Conservation (phyloP, 768 basidiomycete genomes). For the Udeniomyces megalosporus region DNA sequence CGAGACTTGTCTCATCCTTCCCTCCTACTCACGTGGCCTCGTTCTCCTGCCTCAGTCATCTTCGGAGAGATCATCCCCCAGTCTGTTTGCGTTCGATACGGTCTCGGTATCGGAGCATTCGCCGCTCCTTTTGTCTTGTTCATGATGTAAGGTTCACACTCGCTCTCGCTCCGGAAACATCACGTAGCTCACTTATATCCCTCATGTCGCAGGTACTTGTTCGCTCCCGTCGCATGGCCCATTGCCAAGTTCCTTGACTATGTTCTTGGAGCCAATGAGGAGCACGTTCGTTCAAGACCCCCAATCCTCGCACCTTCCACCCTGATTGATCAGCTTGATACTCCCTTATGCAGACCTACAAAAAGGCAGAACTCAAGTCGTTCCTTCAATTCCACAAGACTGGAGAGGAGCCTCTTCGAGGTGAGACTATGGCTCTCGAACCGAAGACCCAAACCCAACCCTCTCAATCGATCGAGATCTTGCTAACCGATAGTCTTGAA, state of each 20-base stretch:
- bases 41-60: slow-evolving; percentile 2
- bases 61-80: slow-evolving; percentile 20
- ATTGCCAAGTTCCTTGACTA: slow-evolving; percentile 58
- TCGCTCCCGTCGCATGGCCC: slow-evolving; percentile 54
- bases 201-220: background rate
- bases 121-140: slow-evolving; percentile 58
- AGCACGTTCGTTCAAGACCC: slow-evolving; percentile 28
- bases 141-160: background rate
- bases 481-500: too few species aligned
- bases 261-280: slow-evolving; percentile 58
- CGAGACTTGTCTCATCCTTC: background rate
- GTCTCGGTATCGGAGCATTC: slow-evolving; percentile 59
- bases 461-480: too few species aligned
- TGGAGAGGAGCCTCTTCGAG: slow-evolving; percentile 30
- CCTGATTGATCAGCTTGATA: too few species aligned
- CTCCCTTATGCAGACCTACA: slow-evolving; percentile 1
- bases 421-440: too few species aligned
- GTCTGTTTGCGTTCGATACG: slow-evolving; percentile 53
- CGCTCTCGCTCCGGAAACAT: background rate
- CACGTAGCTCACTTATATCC: background rate
- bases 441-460: too few species aligned
- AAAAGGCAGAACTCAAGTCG: slow-evolving; percentile 32
- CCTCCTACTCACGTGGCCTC: slow-evolving; percentile 15
- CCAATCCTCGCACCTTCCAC: background rate
- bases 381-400: slow-evolving; percentile 24